Evolutionary conservation across 805 yeast genomes (phyloP).

Genomic region (Saccharomycopsis fodiens): DNA sequence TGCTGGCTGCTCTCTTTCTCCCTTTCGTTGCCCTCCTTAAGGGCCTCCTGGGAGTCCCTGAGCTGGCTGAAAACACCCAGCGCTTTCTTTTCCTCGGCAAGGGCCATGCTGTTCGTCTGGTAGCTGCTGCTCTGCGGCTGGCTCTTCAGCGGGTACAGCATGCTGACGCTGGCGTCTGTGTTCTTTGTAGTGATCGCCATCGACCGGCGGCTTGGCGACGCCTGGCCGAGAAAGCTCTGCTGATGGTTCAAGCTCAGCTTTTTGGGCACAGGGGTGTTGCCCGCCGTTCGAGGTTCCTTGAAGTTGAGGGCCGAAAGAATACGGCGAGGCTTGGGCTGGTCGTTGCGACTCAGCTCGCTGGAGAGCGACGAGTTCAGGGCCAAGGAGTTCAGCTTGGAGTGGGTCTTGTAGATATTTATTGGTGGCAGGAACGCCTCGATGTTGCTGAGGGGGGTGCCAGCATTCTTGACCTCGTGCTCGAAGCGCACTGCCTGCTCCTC

Average conservation of each 20-base stretch:
- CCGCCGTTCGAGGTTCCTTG: not conserved
- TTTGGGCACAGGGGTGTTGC: not conserved
- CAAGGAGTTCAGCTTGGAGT: conserved; percentile 13
- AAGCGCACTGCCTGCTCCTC: not conserved
- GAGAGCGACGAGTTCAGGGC: conserved; percentile 5
- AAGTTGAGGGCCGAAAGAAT: not conserved
- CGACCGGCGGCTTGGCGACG: not conserved
- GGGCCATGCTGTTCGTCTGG: conserved; percentile 8
- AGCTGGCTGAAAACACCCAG: conserved; percentile 3
- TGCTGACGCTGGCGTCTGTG: conserved; percentile 3
- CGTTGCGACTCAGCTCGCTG: conserved; percentile 2
- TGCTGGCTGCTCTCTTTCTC: not conserved
- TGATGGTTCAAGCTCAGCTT: not conserved
- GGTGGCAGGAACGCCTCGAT: conserved; percentile 17
- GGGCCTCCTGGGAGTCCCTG: no score
- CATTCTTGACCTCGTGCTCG: no score
- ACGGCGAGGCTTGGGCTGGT: not conserved
- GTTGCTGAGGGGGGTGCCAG: conserved; percentile 14
- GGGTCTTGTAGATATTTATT: conserved; percentile 8
- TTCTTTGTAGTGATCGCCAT: not conserved
- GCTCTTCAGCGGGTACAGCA: conserved; percentile 7
- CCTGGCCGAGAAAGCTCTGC: not conserved
- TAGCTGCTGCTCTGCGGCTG: conserved; percentile 11
- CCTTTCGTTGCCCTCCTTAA: not conserved
- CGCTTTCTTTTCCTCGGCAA: conserved; percentile 9